Evolutionary conservation across 768 basidiomycete species (phyloP), one percentile per base, ranked within the genome.

Genomic region (Serendipita sp.): DNA sequence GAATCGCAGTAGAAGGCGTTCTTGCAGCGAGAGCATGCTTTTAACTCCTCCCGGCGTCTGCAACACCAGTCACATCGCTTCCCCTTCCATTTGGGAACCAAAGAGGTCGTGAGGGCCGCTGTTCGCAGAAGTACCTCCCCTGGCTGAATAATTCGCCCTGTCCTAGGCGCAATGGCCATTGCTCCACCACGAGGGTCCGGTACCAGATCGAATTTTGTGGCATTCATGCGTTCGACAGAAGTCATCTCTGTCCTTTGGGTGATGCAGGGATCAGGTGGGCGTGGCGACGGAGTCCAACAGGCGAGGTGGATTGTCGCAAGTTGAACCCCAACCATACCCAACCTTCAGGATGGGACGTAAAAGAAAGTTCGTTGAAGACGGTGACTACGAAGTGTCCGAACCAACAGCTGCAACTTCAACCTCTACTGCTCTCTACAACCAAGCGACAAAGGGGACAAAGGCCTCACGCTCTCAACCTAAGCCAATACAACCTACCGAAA

Each of bases 1-100:
- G 75, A 67, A 67, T 80, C 78, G 68, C 89, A 92, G 70, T 92
- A 92, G 81, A 82, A 89, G 70, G 85, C 87, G 0, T 80, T 78
- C 15, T 78, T 80, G 68, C 89, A 90, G 11, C 83, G 82, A 3
- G 81, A 78, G 68, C 88, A 91, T 70, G 67, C 16, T 63, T 66
- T 44, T 74, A 71, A 18, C 71, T 24, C 45, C 13, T 32, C 67
- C 2, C 75, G 69, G 3, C 72, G 63, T 2, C 74, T 73, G 68
- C 83, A 79, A 69, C 88, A 90, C 32, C 73, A 70, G 70, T 91
- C 88, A 68, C 89, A 91, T 67, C 88, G 76, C 18, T 71, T 75
- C 13, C 84, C 80, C 68, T 88, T 88, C 72, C 85, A 81, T 10
- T 72, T 69, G 0, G 77, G 76, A 2, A 86, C 74, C 3, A 89